phyloP scores from a whole-genome alignment of 2,329 filamentous ascomycete species.

The Paraphoma chrysanthemicola region DNA sequence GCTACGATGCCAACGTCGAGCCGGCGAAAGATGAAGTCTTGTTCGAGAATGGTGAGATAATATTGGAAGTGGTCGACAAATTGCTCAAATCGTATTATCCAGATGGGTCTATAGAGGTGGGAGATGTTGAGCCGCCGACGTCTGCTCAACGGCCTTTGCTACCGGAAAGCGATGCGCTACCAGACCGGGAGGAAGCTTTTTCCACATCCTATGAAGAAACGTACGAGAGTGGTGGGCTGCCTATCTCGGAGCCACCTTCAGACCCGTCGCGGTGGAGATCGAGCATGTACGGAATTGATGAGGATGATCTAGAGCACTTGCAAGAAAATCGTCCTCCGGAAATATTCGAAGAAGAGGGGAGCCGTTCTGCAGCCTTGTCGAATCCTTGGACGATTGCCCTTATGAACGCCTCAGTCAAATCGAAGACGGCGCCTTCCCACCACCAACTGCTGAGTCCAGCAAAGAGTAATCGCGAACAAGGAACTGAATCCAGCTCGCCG shows the following conservation, averaged over 20 bases:
- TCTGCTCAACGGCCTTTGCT: constrained; percentile 4
- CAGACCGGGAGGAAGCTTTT: background rate
- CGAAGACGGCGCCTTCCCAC: constrained; percentile 13
- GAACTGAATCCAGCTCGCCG: constrained; percentile 14
- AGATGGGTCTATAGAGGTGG: constrained; percentile 9
- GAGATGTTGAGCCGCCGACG: constrained; percentile 1
- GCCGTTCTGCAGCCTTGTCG: constrained; percentile 43
- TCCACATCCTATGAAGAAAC: constrained; percentile 1
- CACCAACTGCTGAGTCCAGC: constrained; percentile 33
- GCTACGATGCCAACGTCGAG: constrained; percentile 76
- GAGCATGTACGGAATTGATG: constrained; percentile 49
- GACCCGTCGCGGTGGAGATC: constrained; percentile 37
- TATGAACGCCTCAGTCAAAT: constrained; percentile 49
- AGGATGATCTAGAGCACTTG: constrained; percentile 41
- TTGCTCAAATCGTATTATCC: constrained; percentile 54
- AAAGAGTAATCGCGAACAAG: constrained; percentile 17
- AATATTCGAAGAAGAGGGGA: constrained; percentile 35
- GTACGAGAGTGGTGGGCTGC: background rate
- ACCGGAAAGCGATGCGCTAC: too few species aligned
- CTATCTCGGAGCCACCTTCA: background rate
- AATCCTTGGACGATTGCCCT: constrained; percentile 61
- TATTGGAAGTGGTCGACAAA: constrained; percentile 54
- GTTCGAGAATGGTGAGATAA: constrained; percentile 63
- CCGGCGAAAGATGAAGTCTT: constrained; percentile 75
- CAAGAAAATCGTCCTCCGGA: constrained; percentile 17